Evolutionary conservation across 2,329 filamentous ascomycete species (phyloP).

Genomic region (Phoma sp.): DNA sequence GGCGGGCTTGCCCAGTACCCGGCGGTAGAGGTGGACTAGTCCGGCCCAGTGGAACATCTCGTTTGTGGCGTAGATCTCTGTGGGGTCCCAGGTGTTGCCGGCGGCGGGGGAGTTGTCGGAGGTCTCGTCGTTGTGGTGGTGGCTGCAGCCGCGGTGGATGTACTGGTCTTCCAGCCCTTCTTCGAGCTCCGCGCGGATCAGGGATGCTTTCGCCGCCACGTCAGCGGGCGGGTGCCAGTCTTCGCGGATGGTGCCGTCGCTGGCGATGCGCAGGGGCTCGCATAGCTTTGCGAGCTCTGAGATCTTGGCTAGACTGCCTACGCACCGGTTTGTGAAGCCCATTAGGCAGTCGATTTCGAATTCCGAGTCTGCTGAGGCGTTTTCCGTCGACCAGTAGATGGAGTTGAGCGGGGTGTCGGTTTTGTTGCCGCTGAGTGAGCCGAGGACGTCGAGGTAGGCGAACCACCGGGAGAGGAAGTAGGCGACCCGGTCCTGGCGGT

Average conservation of each 20-base stretch:
- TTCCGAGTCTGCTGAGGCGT: constrained; percentile 63
- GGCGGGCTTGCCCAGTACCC: constrained; percentile 69
- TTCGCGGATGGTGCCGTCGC: constrained; percentile 55
- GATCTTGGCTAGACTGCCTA: constrained; percentile 73
- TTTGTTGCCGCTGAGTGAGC: constrained; percentile 67
- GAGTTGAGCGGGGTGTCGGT: constrained; percentile 51
- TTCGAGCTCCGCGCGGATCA: constrained; percentile 66
- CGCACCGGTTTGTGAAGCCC: constrained; percentile 75
- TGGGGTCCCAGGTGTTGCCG: constrained; percentile 57
- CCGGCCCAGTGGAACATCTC: constrained; percentile 81
- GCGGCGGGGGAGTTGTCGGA: constrained; percentile 47
- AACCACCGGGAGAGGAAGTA: constrained; percentile 84
- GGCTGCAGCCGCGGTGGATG: constrained; percentile 52
- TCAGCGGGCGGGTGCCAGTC: constrained; percentile 65
- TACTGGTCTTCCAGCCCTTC: constrained; percentile 53
- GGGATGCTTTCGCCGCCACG: constrained; percentile 62
- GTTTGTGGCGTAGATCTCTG: constrained; percentile 74
- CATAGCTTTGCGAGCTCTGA: constrained; percentile 73
- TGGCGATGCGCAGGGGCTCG: constrained; percentile 68
- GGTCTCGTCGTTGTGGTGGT: constrained; percentile 39
- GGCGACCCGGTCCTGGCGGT: constrained; percentile 60
- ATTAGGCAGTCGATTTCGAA: constrained; percentile 80
- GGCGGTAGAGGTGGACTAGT: constrained; percentile 74
- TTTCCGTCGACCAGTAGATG: constrained; percentile 51
- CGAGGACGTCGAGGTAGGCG: constrained; percentile 81